Evolutionary conservation across 306 rosid species (phyloP), one percentile per base, ranked within the genome.

Genomic region (Glycine soja): DNA sequence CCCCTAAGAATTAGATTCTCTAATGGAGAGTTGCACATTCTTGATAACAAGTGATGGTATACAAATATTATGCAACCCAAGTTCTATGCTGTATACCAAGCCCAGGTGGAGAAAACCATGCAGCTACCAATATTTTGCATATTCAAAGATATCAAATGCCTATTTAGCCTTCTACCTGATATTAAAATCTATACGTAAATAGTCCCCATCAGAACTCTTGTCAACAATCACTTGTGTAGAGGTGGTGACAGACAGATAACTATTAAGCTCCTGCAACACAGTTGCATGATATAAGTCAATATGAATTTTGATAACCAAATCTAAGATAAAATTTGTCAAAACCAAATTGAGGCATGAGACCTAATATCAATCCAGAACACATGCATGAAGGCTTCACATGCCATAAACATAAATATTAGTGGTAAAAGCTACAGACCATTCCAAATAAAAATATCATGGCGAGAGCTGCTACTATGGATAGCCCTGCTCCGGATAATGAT

Each of bases 401-500:
- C 50, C 71, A 81, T 51, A 59, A 77, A 14, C 81, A 66, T 14
- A 80, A 76, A 62, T 32, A 69, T 66, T 71, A 72, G 59, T 32
- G 73, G 54, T 15, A 56, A 66, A 72, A 77, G 75, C 61, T 24
- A 80, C 90, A 48, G 75, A 93, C 99, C 99, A 93, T 95, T 91
- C 99, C 99, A 88, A 95, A 95, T 87, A 95, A 90, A 90, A 95
- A 92, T 88, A 89, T 43, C 90, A 95, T 95, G 85, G 74, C 72
- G 65, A 95, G 90, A 70, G 99, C 99, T 81, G 99, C 98, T 65
- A 89, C 6, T 50, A 95, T 90, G 70, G 99, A 95, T 86, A 95
- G 90, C 77, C 99, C 99, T 43, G 99, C 99, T 81, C 99, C 99
- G 0, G 99, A 93, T 85, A 95, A 56, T 24, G 99, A 91, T 8